Percentiles rank a stretch among this genome's conserved stretches.
phyloP scores from a whole-genome alignment of 1,139 yeast genomes.

The Arxiozyma slooffiae region DNA sequence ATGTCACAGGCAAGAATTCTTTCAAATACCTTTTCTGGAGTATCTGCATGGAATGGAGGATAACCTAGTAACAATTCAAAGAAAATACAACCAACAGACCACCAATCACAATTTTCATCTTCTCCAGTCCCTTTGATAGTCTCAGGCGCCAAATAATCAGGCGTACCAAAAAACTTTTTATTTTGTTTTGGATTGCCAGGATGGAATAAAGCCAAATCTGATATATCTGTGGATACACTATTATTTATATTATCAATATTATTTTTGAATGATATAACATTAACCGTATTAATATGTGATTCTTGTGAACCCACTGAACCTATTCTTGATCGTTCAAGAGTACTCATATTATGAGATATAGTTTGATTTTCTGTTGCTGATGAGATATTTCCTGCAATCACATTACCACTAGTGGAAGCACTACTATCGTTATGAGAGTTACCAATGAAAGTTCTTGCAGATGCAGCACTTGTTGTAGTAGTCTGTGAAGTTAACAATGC shows the following conservation, averaged over 20 bases:
- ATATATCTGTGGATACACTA: constrained; percentile 8
- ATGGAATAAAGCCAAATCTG: constrained; percentile 55
- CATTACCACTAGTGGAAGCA: neutral
- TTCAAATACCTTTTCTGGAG: constrained; percentile 73
- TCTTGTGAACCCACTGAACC: constrained; percentile 6
- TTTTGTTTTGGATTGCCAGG: constrained; percentile 43
- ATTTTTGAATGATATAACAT: neutral
- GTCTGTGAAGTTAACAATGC: constrained; percentile 3
- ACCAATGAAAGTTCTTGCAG: neutral
- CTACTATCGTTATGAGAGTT: neutral
- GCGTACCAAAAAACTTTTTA: constrained; percentile 83
- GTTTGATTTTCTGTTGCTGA: constrained; percentile 1
- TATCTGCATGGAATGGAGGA: constrained; percentile 85
- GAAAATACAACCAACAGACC: constrained; percentile 93
- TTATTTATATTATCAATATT: neutral
- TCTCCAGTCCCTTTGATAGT: constrained; percentile 82
- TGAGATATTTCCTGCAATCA: neutral
- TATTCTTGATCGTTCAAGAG: constrained; percentile 11
- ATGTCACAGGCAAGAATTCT: constrained; percentile 66
- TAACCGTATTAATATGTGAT: constrained; percentile 1
- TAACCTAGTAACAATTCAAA: constrained; percentile 89
- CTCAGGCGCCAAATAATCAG: constrained; percentile 96
- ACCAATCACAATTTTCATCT: constrained; percentile 90
- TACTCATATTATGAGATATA: neutral
- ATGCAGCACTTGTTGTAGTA: constrained; percentile 1